Percentiles rank a stretch among this genome's conserved stretches.
Evolutionary conservation across 2,329 filamentous ascomycete species (phyloP).

Genomic region (Exophiala viscosa): DNA sequence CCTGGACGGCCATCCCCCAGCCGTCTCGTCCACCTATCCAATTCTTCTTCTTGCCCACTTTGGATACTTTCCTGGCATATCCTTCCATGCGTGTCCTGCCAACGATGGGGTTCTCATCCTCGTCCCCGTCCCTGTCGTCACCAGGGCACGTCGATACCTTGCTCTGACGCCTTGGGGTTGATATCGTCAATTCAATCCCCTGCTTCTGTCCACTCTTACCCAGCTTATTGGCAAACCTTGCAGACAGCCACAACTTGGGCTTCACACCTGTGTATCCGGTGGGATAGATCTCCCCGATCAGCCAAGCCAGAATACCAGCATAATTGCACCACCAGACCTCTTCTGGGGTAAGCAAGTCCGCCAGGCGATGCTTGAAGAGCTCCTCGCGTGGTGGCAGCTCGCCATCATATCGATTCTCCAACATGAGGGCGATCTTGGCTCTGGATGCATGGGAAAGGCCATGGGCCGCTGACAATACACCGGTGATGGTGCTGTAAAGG

Average conservation of each 20-base stretch:
- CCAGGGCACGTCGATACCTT: slow-evolving; percentile 34
- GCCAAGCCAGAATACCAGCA: slow-evolving; percentile 56
- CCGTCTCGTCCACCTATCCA: slow-evolving; percentile 42
- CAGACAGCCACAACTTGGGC: slow-evolving; percentile 38
- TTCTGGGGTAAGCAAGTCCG: slow-evolving; percentile 51
- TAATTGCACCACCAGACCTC: slow-evolving; percentile 65
- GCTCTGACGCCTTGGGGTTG: slow-evolving; percentile 36
- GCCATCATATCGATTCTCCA: slow-evolving; percentile 72
- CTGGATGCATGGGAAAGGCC: slow-evolving; percentile 70
- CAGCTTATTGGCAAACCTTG: slow-evolving; percentile 42
- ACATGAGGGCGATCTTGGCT: slow-evolving; percentile 65
- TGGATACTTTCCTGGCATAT: slow-evolving; percentile 43
- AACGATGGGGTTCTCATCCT: slow-evolving; percentile 25
- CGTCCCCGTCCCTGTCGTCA: slow-evolving; percentile 32
- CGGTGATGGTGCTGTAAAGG: slow-evolving; percentile 67
- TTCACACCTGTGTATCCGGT: slow-evolving; percentile 47
- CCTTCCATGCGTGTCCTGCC: slow-evolving; percentile 28
- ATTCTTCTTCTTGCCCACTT: slow-evolving; percentile 59
- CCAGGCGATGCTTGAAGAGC: slow-evolving; percentile 52
- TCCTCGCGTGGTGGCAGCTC: slow-evolving; percentile 58
- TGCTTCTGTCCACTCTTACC: slow-evolving; percentile 40
- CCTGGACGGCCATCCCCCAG: slow-evolving; percentile 21
- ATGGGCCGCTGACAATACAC: slow-evolving; percentile 64
- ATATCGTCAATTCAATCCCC: slow-evolving; percentile 45
- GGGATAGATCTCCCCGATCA: slow-evolving; percentile 60